These are phyloP conservation scores for Backusella liffmaniae DNA, from an alignment of 192 early-diverging fungal species.

Conservation along the genomic window DNA sequence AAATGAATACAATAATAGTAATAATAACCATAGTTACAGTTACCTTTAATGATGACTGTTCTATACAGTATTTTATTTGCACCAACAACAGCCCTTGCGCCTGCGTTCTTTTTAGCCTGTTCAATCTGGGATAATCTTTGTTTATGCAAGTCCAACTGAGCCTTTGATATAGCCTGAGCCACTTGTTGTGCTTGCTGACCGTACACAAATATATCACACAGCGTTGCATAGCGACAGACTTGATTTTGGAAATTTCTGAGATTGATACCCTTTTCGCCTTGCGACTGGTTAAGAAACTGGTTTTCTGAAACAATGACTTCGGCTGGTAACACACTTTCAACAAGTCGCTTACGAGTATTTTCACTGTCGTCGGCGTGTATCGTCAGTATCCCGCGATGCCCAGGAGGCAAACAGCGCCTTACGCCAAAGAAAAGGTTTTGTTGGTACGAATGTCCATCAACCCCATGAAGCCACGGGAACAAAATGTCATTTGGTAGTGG, in stretches of 20 bases:
- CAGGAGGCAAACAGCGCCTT: slow-evolving; percentile 21
- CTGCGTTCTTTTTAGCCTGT: slow-evolving; percentile 22
- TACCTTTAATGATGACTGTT: slow-evolving; percentile 45
- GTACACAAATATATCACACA: slow-evolving; percentile 49
- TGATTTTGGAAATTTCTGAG: slow-evolving; percentile 52
- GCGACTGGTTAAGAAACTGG: slow-evolving; percentile 30
- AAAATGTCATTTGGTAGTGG: slow-evolving; percentile 50
- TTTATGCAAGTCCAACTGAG: slow-evolving; percentile 24
- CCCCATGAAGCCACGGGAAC: slow-evolving; percentile 64
- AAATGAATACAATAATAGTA: neutral
- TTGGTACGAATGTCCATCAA: slow-evolving; percentile 43
- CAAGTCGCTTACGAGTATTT: slow-evolving; percentile 34
- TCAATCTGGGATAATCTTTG: neutral
- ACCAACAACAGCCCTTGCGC: neutral
- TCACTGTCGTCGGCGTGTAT: slow-evolving; percentile 30
- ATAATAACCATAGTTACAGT: neutral
- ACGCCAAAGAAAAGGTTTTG: slow-evolving; percentile 61
- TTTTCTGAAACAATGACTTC: slow-evolving; percentile 40
- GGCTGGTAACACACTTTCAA: slow-evolving; percentile 46
- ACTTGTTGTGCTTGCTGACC: slow-evolving; percentile 20
- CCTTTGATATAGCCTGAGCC: slow-evolving; percentile 35
- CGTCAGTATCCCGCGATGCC: slow-evolving; percentile 27
- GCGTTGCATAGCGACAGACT: slow-evolving; percentile 43
- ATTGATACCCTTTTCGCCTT: slow-evolving; percentile 33
- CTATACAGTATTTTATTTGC: slow-evolving; percentile 34